phyloP scores from a whole-genome alignment of 352 stramenopile species.

The Halophytophthora batemanensis region DNA sequence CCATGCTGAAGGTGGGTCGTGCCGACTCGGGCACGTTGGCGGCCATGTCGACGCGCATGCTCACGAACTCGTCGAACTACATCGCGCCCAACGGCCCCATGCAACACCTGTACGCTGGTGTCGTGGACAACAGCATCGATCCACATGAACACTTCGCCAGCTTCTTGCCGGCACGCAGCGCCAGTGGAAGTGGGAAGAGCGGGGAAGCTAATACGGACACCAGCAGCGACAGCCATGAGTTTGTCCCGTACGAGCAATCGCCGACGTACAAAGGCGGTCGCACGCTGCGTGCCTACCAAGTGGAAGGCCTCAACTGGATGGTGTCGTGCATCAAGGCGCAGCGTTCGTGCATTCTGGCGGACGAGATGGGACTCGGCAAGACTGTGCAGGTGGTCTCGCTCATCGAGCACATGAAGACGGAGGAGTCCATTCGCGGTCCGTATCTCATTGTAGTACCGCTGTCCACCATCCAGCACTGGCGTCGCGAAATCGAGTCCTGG shows the following conservation, averaged over 20 bases:
- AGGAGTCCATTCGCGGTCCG: conserved; percentile 81
- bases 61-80: conserved; percentile 53
- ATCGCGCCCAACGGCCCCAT: conserved; percentile 80
- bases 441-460: conserved; percentile 86
- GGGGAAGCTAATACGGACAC: conserved; percentile 1
- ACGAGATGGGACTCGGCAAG: conserved; percentile 94
- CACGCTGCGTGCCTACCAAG: conserved; percentile 79
- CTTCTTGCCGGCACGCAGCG: conserved; percentile 57
- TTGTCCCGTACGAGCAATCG: conserved; percentile 88
- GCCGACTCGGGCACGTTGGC: conserved; percentile 24
- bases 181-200: conserved; percentile 15
- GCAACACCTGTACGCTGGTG: conserved; percentile 83
- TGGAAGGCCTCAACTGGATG: conserved; percentile 90
- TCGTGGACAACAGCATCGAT: conserved; percentile 89
- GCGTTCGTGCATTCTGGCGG: conserved; percentile 85
- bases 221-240: conserved; percentile 49
- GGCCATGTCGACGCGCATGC: conserved; percentile 27
- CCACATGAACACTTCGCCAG: conserved; percentile 87
- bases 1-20: conserved; percentile 60
- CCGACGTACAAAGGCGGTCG: conserved; percentile 85
- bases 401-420: conserved; percentile 83
- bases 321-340: conserved; percentile 85
- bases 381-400: conserved; percentile 95
- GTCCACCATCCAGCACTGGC: conserved; percentile 87
- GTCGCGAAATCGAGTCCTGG: conserved; percentile 87